Evolutionary conservation across 805 yeast species (phyloP), one percentile per base, ranked within the genome.

Genomic region (Diddensiella santjacobensis): DNA sequence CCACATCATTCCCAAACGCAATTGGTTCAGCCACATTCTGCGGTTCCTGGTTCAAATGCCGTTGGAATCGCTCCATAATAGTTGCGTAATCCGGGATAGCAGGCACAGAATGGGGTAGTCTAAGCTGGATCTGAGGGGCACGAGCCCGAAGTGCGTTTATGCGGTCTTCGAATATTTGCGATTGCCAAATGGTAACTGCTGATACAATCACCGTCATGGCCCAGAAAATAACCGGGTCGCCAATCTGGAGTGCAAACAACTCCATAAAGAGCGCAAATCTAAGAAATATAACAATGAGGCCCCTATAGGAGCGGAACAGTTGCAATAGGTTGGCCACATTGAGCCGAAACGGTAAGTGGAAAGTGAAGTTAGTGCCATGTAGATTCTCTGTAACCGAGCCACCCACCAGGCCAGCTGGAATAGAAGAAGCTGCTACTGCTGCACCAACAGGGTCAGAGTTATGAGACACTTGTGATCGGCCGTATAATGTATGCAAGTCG

Each of bases 71-170:
- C 26, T 40, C 40, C 36, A 41, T 31, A 22, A 47, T 15, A 6
- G 17, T 29, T 3, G 15, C 18, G 15, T 41, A 41, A 26, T 43
- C 24, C 22, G 40, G 39, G 13, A 39, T 22, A 19, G 22, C 50
- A n/a, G 51, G 51, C 35, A 48, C 15, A 18, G 33, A 20, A 17
- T 48, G 51, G 3, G 51, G 51, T 2, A 48, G 39, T 4, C 36
- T 31, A 3, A 48, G 17, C n/a, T 37, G 44, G 3, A 36, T 22
- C 8, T 20, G 43, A 30, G 48, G 48, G 11, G 22, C 4, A 11
- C n/a, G 17, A 6, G 15, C 20, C 13, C 43, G 44, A 3, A 48
- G 19, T n/a, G 43, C 36, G 6, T 6, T 23, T 3, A 38, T 3
- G 4, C 29, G 36, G 5, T 41, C 24, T 8, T 22, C 26, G 5